Evolutionary conservation across 2,329 filamentous ascomycete genomes (phyloP).

Genomic region (Paramyrothecium sp.): DNA sequence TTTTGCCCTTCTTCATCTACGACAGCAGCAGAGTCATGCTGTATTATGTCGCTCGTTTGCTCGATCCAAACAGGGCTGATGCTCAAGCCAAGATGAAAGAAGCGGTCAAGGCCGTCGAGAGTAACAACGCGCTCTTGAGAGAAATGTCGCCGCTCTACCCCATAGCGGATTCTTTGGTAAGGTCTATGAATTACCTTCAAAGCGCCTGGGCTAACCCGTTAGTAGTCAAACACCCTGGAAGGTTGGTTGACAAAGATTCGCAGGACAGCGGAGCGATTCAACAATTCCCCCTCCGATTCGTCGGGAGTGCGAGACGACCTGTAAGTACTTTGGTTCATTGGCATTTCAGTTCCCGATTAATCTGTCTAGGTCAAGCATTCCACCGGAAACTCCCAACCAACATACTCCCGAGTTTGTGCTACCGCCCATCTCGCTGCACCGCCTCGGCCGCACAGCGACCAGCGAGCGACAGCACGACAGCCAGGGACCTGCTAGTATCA

Average conservation of each 20-base stretch:
- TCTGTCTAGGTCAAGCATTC: not conserved
- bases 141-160: conserved; percentile 37
- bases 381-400: not conserved
- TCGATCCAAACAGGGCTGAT: conserved; percentile 33
- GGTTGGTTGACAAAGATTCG: conserved; percentile 37
- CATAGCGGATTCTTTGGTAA: conserved; percentile 35
- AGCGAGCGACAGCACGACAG: conserved; percentile 5
- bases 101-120: conserved; percentile 37
- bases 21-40: conserved; percentile 47
- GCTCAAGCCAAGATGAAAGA: conserved; percentile 33
- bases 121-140: conserved; percentile 33
- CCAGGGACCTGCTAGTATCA: conserved; percentile 8
- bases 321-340: conserved; percentile 12
- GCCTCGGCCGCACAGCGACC: conserved; percentile 15
- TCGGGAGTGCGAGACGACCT: conserved; percentile 10
- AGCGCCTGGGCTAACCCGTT: conserved; percentile 1
- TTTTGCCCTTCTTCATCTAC: conserved; percentile 45
- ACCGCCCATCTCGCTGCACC: conserved; percentile 19
- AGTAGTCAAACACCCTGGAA: conserved; percentile 34
- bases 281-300: conserved; percentile 12
- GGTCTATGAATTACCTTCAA: conserved; percentile 5
- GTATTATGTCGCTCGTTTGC: conserved; percentile 43
- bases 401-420: conserved; percentile 14
- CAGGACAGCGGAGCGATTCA: conserved; percentile 12
- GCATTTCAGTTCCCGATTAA: not conserved